Conservation (phyloP, 108 stramenopile genomes). For the Epithemia pelagica region DNA sequence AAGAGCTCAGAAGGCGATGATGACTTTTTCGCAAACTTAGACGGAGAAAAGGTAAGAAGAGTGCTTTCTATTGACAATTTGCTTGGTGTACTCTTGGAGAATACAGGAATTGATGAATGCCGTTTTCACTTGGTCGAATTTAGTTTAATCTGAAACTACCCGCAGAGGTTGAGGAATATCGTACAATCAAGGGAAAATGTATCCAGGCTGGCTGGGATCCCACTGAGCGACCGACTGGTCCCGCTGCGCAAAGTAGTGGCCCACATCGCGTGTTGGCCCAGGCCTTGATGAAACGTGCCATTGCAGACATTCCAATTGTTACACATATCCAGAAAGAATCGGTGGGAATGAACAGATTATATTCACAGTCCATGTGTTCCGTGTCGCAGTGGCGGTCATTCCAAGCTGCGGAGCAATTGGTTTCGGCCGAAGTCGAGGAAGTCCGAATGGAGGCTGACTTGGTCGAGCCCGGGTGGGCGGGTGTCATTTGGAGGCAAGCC, state of each 20-base stretch:
- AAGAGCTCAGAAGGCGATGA: conserved; percentile 53
- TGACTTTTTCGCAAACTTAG: conserved; percentile 71
- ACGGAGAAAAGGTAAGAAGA: conserved; percentile 82
- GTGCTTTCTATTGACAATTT: neutral
- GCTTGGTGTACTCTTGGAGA: neutral
- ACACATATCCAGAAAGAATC: conserved; percentile 89
- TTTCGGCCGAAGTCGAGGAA: conserved; percentile 84
- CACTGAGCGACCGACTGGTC: conserved; percentile 26
- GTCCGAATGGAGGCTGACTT: conserved; percentile 87
- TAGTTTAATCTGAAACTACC: conserved; percentile 86
- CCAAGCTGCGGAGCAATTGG: conserved; percentile 79
- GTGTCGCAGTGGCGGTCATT: conserved; percentile 84
- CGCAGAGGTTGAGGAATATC: conserved; percentile 83
- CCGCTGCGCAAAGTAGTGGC: neutral
- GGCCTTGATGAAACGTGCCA: conserved; percentile 89
- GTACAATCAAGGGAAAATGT: conserved; percentile 69
- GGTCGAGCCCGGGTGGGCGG: conserved; percentile 86
- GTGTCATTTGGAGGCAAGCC: conserved; percentile 89
- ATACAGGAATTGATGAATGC: neutral
- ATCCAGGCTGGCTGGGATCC: conserved; percentile 71
- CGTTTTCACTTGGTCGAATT: too few species aligned
- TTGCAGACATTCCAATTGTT: conserved; percentile 86
- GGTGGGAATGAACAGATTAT: conserved; percentile 84
- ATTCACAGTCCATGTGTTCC: conserved; percentile 86
- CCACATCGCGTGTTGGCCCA: conserved; percentile 74